Evolutionary conservation across 306 rosid species (phyloP), one percentile per base, ranked within the genome.

Genomic region (Prunus salicina): DNA sequence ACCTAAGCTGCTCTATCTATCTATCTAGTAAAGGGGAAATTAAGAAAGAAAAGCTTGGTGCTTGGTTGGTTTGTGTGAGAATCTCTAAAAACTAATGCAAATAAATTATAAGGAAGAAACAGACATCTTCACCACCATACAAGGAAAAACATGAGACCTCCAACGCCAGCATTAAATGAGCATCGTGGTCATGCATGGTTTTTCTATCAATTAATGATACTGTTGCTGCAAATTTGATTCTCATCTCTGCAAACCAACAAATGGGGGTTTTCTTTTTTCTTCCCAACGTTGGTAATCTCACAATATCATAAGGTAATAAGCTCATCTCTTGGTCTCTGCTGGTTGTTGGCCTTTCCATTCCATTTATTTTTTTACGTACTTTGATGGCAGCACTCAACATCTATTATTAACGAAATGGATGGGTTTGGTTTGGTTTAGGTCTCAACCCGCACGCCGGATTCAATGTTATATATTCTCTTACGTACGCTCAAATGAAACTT

Each of bases 111-210:
- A 50, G 71, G 74, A 70, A 85, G 77, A 84, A 87, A 93, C 97
- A 90, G 97, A 93, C 97, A 93, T 93, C 87, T 86, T 84, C 89
- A 87, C 89, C 91, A 84, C 69, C 68, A 81, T 85, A 77, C 80
- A 84, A 86, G 90, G 83, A 73, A 84, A 82, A 81, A 86, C 88
- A 84, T 79, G 91, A 88, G 89, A 53, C 78, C 79, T 84, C 87
- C 89, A 75, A 89, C 52, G 86, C 76, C 6, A 53, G 74, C 91
- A 89, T 86, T 89, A 64, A 91, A 89, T 84, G 95, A 78, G 87
- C 91, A 78, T 84, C 38, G 38, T 5, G 38, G 38, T 32, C 72
- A 79, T 81, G 68, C 64, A 24, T 51, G 65, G 55, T 32, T 16
- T 68, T 67, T 50, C 30, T 67, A 47, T 60, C 16, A 49, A 9